These are phyloP conservation scores for Populus tomentosa DNA, from an alignment of 441 rosid genomes.

Conservation along the genomic window DNA sequence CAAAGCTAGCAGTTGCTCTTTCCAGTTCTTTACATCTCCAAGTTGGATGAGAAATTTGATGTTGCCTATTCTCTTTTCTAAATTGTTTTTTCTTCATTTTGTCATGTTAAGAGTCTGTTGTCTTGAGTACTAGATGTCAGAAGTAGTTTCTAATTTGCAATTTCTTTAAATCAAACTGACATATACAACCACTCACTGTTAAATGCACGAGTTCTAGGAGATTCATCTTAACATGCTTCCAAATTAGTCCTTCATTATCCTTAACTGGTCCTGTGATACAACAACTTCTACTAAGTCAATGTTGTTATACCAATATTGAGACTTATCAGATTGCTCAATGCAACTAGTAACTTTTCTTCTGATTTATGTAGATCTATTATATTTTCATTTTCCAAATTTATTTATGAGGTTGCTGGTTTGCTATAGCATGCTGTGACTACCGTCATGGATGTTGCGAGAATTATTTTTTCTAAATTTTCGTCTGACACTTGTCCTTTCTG, in stretches of 20 bases:
- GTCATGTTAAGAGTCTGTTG: neutral
- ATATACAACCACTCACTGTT: neutral
- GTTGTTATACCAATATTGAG: neutral
- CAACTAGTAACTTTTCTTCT: neutral
- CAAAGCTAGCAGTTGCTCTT: too few species aligned
- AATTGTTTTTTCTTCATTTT: neutral
- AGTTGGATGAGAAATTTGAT: too few species aligned
- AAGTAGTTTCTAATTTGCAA: neutral
- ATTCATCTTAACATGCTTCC: neutral
- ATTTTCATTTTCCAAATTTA: neutral
- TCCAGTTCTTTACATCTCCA: too few species aligned
- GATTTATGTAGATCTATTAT: neutral
- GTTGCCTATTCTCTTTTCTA: too few species aligned
- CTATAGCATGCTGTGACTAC: too few species aligned
- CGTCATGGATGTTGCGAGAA: neutral
- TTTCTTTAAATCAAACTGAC: neutral
- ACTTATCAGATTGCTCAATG: neutral
- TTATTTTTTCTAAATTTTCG: neutral
- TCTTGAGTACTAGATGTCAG: neutral
- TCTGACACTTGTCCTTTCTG: neutral
- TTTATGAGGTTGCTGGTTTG: neutral
- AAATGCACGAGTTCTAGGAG: neutral
- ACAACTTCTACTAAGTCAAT: neutral
- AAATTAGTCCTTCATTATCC: neutral
- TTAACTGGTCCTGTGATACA: neutral